These are phyloP conservation scores for Reutealis trisperma DNA, from an alignment of 345 rosid species.

Conservation along the genomic window DNA sequence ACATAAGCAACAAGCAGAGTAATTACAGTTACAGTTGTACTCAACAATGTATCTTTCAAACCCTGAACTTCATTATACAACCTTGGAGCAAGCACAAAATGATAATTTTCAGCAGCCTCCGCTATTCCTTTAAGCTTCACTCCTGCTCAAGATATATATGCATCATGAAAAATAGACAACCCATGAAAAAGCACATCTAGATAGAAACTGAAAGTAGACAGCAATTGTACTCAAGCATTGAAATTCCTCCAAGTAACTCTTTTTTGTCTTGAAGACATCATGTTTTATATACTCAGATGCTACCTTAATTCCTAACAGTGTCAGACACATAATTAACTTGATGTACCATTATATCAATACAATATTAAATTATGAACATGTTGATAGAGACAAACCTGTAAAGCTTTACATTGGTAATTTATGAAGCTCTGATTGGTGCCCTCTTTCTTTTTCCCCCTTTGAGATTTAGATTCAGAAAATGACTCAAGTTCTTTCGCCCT, in stretches of 20 bases:
- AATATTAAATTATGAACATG: constrained; percentile 3
- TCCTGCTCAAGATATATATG: constrained; percentile 41
- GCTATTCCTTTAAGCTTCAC: constrained; percentile 72
- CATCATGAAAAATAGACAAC: constrained; percentile 10
- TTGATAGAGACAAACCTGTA: constrained; percentile 55
- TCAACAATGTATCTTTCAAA: constrained; percentile 59
- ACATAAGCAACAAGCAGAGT: constrained; percentile 26
- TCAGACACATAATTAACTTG: constrained; percentile 17
- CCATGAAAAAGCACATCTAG: constrained; percentile 9
- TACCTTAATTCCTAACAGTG: constrained; percentile 57
- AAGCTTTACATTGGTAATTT: constrained; percentile 51
- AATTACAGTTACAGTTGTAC: too few relatives aligned
- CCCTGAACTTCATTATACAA: constrained; percentile 94
- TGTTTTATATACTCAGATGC: constrained; percentile 61
- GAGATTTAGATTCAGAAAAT: constrained; percentile 58
- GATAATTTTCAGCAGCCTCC: constrained; percentile 87
- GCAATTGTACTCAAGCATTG: constrained; percentile 56
- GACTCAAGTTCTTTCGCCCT: constrained; percentile 78
- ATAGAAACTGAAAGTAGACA: background rate
- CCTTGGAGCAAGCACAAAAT: constrained; percentile 64
- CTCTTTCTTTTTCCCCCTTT: constrained; percentile 74
- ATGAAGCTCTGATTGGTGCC: constrained; percentile 53
- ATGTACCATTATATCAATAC: constrained; percentile 8
- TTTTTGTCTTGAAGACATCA: constrained; percentile 64
- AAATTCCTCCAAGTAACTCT: constrained; percentile 59